Evolutionary conservation across 306 rosid genomes (phyloP), one percentile per base, ranked within the genome.

Genomic region (Erythrophleum fordii): DNA sequence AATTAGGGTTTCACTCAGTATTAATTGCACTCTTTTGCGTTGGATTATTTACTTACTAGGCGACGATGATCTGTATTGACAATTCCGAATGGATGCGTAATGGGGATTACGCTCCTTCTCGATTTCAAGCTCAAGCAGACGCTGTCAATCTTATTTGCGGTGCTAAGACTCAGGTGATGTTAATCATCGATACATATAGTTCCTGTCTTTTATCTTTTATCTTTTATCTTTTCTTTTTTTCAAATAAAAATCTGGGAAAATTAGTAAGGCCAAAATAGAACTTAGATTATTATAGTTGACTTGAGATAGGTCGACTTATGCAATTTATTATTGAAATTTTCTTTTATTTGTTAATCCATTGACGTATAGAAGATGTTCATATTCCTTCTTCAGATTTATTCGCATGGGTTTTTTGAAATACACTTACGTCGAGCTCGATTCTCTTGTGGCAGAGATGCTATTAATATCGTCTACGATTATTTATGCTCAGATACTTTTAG

Each of bases 21-120:
- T 64, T 70, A 62, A 10, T 60, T 60, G 58, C n/a, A 25, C 28
- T n/a, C 59, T 76, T 61, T 22, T 39, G 20, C 12, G 18, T 58
- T 9, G 11, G 3, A 42, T 52, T 51, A 39, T 25, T 20, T 46
- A 52, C 5, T 61, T 8, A 34, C 16, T 60, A 95, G 98, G 97
- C 97, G 48, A 94, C 98, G 2, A 88, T 95, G 97, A 95, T 95
- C 88, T 92, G 97, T 52, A 89, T 95, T 58, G 98, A 95, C 82
- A 91, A 95, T 84, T 95, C 97, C 9, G 97, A 95, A 76, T 95
- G 98, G 98, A 95, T 91, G 98, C 91, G 98, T 16, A 94, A 94
- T 60, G 98, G 98, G 3, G 98, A 94, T 60, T 94, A 90, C 74
- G 13, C 94, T 55, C 98, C 98, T 23, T 86, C 92, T 48, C 90